Percentiles rank a stretch among this genome's conserved stretches.
Conservation (phyloP, 768 basidiomycete species). For the Leccinum disarticulatum region DNA sequence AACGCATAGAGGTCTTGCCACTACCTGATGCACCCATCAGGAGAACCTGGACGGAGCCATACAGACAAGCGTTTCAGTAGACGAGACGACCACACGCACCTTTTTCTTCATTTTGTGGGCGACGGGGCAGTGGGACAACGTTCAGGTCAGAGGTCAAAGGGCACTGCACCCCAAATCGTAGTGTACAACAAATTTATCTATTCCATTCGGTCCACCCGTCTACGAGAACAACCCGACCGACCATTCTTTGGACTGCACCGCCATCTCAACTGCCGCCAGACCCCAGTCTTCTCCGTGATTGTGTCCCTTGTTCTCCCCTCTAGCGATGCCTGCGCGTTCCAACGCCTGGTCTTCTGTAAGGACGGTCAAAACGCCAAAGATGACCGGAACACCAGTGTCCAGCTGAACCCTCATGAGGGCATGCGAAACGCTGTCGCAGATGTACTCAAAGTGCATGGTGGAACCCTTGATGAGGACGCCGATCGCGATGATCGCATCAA, state of each 20-base stretch:
- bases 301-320: constrained; percentile 71
- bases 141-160: neutral
- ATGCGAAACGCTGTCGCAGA: constrained; percentile 89
- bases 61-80: neutral
- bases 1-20: constrained; percentile 97
- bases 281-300: constrained; percentile 99
- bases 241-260: constrained; percentile 64
- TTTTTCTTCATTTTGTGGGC: constrained; percentile 33
- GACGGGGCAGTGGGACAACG: no score
- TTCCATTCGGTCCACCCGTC: neutral
- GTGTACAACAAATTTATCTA: constrained; percentile 11
- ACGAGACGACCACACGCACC: constrained; percentile 11
- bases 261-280: constrained; percentile 95
- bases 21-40: constrained; percentile 97
- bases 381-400: constrained; percentile 90
- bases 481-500: constrained; percentile 95
- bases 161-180: neutral
- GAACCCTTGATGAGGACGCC: constrained; percentile 97
- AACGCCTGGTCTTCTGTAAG: constrained; percentile 93
- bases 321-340: constrained; percentile 87
- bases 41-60: constrained; percentile 61
- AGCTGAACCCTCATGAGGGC: constrained; percentile 94
- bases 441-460: constrained; percentile 99
- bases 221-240: constrained; percentile 59
- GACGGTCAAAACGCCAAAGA: constrained; percentile 95